phyloP scores from a whole-genome alignment of 106 monocot genomes.

The Vanilla planifolia region DNA sequence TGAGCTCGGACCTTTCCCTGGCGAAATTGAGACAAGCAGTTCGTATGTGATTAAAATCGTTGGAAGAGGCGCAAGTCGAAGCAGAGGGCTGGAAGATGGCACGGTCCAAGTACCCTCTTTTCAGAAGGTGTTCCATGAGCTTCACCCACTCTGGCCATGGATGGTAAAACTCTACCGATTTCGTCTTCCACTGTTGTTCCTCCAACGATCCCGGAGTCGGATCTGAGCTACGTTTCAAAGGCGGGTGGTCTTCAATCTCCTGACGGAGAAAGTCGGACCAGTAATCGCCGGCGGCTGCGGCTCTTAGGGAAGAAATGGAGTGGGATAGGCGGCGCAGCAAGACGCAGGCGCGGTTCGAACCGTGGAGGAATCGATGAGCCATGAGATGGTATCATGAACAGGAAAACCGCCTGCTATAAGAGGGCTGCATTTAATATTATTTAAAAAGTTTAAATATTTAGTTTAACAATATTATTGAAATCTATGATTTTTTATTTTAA shows the following conservation, averaged over 20 bases:
- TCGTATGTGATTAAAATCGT: slow-evolving; percentile 55
- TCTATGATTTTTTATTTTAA: no score
- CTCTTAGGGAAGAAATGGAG: neutral
- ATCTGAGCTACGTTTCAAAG: neutral
- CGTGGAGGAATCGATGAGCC: neutral
- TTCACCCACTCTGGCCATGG: slow-evolving; percentile 77
- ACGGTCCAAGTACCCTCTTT: slow-evolving; percentile 46
- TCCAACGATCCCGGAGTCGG: neutral
- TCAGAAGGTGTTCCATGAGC: slow-evolving; percentile 53
- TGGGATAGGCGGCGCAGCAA: neutral
- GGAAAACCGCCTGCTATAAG: no score
- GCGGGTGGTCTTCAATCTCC: slow-evolving; percentile 7
- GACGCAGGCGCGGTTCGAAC: neutral
- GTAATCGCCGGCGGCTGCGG: neutral
- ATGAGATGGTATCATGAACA: no score
- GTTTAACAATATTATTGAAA: no score
- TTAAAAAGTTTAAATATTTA: no score
- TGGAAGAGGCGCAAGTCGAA: slow-evolving; percentile 8
- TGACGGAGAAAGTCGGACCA: slow-evolving; percentile 7
- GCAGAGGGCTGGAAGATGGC: slow-evolving; percentile 8
- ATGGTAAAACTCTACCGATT: slow-evolving; percentile 34
- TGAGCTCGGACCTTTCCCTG: slow-evolving; percentile 38
- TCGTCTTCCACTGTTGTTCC: slow-evolving; percentile 5
- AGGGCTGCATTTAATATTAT: no score
- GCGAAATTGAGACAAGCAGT: slow-evolving; percentile 51